Percentiles rank a stretch among this genome's conserved stretches.
phyloP scores from a whole-genome alignment of 2,329 filamentous ascomycete genomes.

The Penicillium sp. region DNA sequence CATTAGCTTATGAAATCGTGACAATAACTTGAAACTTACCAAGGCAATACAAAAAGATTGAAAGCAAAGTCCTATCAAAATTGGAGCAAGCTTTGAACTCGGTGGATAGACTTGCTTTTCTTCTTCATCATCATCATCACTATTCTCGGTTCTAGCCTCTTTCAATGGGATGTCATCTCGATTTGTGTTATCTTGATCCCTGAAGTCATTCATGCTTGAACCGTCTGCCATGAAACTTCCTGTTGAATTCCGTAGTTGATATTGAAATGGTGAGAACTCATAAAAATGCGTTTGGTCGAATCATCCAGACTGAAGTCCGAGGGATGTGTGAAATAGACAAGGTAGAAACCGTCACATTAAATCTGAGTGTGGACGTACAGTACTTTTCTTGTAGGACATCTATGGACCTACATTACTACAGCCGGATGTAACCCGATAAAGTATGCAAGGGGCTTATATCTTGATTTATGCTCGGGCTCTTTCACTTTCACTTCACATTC shows the following conservation, averaged over 20 bases:
- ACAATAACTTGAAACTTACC: conserved; percentile 18
- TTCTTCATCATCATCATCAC: conserved; percentile 20
- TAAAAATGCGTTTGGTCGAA: background rate
- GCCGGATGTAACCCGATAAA: background rate
- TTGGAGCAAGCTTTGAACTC: conserved; percentile 33
- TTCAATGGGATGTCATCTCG: conserved; percentile 25
- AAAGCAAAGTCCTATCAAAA: conserved; percentile 39
- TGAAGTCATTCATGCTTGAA: conserved; percentile 11
- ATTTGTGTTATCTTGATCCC: conserved; percentile 8
- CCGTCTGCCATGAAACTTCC: conserved; percentile 14
- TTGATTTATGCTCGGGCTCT: background rate
- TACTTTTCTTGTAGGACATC: background rate
- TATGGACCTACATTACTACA: background rate
- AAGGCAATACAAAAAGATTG: conserved; percentile 43
- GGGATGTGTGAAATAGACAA: background rate
- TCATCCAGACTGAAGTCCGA: conserved; percentile 1
- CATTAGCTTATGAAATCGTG: background rate
- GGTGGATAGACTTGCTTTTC: conserved; percentile 35
- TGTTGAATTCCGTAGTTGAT: background rate
- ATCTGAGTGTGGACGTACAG: background rate
- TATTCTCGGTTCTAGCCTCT: conserved; percentile 11
- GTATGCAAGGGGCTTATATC: conserved; percentile 7
- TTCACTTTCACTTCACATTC: conserved; percentile 2
- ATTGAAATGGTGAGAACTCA: background rate
- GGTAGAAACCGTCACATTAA: background rate